phyloP scores from a whole-genome alignment of 1,284 basidiomycete genomes.

The Rhodotorula sp. region DNA sequence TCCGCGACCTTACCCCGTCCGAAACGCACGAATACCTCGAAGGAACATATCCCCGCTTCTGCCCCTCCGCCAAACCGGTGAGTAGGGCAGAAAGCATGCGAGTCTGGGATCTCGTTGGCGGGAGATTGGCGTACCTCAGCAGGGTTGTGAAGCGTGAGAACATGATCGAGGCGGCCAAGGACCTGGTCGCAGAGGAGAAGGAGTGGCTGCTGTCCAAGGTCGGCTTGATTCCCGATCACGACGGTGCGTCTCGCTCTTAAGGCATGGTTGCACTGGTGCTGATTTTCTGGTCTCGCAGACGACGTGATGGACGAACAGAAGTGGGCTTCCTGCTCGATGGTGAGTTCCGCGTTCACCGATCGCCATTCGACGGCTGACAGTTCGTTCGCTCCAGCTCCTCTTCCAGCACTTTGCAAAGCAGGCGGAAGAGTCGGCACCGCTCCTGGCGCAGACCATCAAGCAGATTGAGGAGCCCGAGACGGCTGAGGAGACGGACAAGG shows the following conservation, averaged over 20 bases:
- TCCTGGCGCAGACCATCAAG: not conserved
- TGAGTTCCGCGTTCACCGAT: slow-evolving; percentile 1
- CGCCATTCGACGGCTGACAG: not conserved
- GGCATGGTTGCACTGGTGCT: too few species aligned
- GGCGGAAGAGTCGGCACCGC: slow-evolving; percentile 25
- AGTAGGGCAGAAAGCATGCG: slow-evolving; percentile 24
- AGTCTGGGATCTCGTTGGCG: slow-evolving; percentile 43
- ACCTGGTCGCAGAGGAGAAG: slow-evolving; percentile 40
- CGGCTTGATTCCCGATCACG: slow-evolving; percentile 9
- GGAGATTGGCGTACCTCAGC: slow-evolving; percentile 34
- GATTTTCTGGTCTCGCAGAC: slow-evolving; percentile 12
- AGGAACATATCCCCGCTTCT: slow-evolving; percentile 19
- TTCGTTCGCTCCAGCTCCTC: slow-evolving; percentile 29
- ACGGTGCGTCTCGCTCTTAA: not conserved
- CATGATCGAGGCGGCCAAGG: slow-evolving; percentile 38
- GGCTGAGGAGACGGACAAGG: slow-evolving; percentile 3
- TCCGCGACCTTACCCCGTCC: slow-evolving; percentile 65
- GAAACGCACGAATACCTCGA: slow-evolving; percentile 56
- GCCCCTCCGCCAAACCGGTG: slow-evolving; percentile 22
- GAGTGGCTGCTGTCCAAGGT: slow-evolving; percentile 40
- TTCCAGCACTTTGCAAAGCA: slow-evolving; percentile 43
- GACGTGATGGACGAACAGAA: slow-evolving; percentile 46
- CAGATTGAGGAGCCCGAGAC: slow-evolving; percentile 4
- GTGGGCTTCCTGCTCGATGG: slow-evolving; percentile 40
- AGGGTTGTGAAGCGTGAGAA: slow-evolving; percentile 36